Conservation (phyloP, 2,329 filamentous ascomycete species). For the Talaromyces pinophilus region DNA sequence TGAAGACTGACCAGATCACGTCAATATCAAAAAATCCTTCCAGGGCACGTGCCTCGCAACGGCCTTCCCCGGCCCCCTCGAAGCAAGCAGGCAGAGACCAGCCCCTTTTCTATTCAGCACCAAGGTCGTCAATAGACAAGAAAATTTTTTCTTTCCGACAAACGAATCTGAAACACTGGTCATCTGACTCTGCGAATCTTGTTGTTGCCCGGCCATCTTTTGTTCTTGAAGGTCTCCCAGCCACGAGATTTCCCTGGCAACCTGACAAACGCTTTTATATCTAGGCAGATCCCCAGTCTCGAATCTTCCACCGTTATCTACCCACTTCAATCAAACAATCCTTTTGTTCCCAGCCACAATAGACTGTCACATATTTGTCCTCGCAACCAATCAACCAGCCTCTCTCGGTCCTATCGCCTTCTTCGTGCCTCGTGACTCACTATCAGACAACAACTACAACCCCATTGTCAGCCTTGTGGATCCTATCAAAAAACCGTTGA, state of each 20-base stretch:
- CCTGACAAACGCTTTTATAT: not conserved
- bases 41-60: not conserved
- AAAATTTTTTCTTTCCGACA: not conserved
- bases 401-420: not conserved
- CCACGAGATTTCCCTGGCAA: not conserved
- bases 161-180: not conserved
- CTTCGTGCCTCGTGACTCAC: not conserved
- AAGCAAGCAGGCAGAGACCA: not conserved
- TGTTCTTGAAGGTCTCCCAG: not conserved
- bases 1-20: not conserved
- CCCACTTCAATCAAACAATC: not conserved
- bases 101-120: not conserved
- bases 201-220: not conserved
- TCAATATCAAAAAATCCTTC: not conserved
- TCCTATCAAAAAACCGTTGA: not conserved
- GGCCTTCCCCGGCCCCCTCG: not conserved
- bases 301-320: not conserved
- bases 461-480: not conserved
- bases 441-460: not conserved
- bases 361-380: not conserved
- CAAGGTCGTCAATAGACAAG: not conserved
- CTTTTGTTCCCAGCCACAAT: constrained; percentile 8
- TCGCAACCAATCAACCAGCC: not conserved
- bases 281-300: not conserved
- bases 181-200: not conserved